These are phyloP conservation scores for Cicer bijugum DNA, from an alignment of 306 rosid genomes.

Conservation along the genomic window DNA sequence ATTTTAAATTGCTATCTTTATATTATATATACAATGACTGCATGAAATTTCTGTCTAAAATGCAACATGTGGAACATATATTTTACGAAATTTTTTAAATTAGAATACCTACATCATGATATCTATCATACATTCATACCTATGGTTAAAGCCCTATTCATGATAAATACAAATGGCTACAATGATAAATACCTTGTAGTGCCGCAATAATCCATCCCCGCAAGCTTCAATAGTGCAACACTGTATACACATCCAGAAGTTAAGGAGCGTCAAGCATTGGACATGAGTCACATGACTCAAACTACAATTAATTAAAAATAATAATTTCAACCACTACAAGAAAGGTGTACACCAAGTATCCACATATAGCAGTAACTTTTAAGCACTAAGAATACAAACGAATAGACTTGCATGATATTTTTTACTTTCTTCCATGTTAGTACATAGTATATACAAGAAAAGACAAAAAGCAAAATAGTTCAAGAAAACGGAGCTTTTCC, in stretches of 20 bases:
- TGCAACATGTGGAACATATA: neutral
- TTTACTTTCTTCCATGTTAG: slow-evolving; percentile 9
- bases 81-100: neutral
- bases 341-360: slow-evolving; percentile 17
- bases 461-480: slow-evolving; percentile 2
- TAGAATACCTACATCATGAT: neutral
- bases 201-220: slow-evolving; percentile 91
- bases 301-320: slow-evolving; percentile 8
- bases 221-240: slow-evolving; percentile 84
- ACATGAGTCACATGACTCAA: slow-evolving; percentile 7
- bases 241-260: slow-evolving; percentile 58
- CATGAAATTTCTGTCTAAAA: too few species aligned
- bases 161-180: neutral
- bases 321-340: neutral
- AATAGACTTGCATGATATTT: neutral
- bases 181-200: slow-evolving; percentile 76
- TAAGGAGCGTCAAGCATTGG: slow-evolving; percentile 38
- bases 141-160: slow-evolving; percentile 1
- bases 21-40: too few species aligned
- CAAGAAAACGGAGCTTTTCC: neutral
- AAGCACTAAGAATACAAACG: neutral
- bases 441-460: neutral
- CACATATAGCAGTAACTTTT: slow-evolving; percentile 14
- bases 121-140: neutral
- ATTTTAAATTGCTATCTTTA: too few species aligned